Conservation (phyloP, 2,329 filamentous ascomycete species). For the Chaetomium olivaceum region DNA sequence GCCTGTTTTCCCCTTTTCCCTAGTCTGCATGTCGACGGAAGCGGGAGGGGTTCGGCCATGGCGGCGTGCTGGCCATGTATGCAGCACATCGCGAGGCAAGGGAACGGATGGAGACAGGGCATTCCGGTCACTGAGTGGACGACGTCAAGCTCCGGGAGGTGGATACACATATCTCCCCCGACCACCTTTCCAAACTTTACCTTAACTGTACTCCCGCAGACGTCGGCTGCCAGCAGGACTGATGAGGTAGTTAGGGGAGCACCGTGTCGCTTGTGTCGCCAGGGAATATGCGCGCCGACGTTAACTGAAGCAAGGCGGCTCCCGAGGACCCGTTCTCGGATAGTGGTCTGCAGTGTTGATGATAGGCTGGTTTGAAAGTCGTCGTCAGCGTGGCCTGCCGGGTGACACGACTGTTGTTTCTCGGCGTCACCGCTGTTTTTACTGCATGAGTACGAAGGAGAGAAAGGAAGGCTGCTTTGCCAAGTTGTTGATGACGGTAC, state of each 20-base stretch:
- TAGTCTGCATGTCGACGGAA: neutral
- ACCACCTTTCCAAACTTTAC: neutral
- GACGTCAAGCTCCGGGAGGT: neutral
- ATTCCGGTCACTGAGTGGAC: constrained; percentile 1
- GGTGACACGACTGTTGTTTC: neutral
- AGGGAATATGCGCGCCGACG: neutral
- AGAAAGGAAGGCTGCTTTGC: too few species aligned
- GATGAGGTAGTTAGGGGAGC: neutral
- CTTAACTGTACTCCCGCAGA: neutral
- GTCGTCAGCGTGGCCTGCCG: constrained; percentile 7
- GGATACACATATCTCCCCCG: neutral
- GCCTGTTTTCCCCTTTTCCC: constrained; percentile 4
- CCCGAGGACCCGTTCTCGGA: constrained; percentile 3
- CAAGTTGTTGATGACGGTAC: neutral
- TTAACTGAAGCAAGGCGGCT: neutral
- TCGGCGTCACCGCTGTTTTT: neutral
- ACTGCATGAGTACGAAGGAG: neutral
- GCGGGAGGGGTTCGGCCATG: neutral
- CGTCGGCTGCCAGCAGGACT: neutral
- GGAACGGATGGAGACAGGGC: neutral
- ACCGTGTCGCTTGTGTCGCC: neutral
- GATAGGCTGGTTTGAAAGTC: constrained; percentile 3
- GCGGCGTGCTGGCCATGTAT: neutral
- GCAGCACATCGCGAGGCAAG: neutral
- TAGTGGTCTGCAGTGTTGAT: neutral